phyloP scores from a whole-genome alignment of 1,284 basidiomycete genomes.

The Tetrapyrgos nigripes region DNA sequence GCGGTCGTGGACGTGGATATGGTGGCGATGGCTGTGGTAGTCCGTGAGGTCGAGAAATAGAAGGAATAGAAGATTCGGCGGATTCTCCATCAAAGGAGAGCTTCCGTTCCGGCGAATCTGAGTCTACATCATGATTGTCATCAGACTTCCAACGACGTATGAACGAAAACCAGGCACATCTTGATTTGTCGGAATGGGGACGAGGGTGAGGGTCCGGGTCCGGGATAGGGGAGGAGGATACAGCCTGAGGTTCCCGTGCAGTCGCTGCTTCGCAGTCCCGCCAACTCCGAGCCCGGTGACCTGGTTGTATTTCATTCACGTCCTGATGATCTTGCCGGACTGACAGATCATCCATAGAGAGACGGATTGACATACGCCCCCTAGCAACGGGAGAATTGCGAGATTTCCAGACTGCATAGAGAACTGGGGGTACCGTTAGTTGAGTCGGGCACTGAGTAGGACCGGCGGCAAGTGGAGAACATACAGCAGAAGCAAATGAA shows the following conservation, averaged over 20 bases:
- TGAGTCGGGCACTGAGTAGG: not conserved
- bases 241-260: no score
- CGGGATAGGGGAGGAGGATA: no score
- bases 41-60: no score
- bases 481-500: slow-evolving; percentile 68
- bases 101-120: not conserved
- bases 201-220: not conserved
- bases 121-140: no score
- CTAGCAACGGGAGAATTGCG: slow-evolving; percentile 55
- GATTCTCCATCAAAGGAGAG: not conserved
- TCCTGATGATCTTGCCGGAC: slow-evolving; percentile 32
- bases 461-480: slow-evolving; percentile 29
- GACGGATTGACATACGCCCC: slow-evolving; percentile 60
- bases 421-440: slow-evolving; percentile 42
- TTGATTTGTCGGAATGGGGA: not conserved
- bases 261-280: slow-evolving; percentile 60
- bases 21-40: not conserved
- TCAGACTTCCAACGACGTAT: not conserved
- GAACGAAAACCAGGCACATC: not conserved
- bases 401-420: slow-evolving; percentile 63
- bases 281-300: slow-evolving; percentile 57
- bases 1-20: not conserved
- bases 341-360: slow-evolving; percentile 50
- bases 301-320: slow-evolving; percentile 32
- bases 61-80: not conserved